phyloP scores from a whole-genome alignment of 1,284 basidiomycete species.

The Puccinia polysora region DNA sequence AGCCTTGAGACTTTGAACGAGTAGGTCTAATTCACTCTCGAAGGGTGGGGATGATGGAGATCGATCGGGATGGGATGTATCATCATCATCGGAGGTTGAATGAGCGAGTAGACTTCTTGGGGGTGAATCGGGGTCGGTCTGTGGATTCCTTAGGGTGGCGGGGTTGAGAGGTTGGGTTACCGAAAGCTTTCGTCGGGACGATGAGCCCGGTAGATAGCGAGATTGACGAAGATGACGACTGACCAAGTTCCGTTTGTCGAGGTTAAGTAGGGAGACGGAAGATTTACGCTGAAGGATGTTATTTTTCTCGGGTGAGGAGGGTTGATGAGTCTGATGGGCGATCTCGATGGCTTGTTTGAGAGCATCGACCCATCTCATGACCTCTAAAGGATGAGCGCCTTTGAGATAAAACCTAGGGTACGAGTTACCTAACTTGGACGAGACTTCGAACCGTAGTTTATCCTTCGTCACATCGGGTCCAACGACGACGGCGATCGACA shows the following conservation, averaged over 20 bases:
- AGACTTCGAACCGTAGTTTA: constrained; percentile 75
- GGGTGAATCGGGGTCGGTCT: constrained; percentile 24
- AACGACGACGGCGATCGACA: constrained; percentile 68
- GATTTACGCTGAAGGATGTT: neutral
- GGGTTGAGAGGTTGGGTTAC: neutral
- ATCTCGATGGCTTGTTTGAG: constrained; percentile 67
- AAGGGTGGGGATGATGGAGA: constrained; percentile 58
- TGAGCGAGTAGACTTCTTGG: constrained; percentile 19
- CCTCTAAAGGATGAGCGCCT: constrained; percentile 82
- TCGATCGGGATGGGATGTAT: constrained; percentile 45
- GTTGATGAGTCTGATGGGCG: neutral
- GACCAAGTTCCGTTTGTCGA: constrained; percentile 8
- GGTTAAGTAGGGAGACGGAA: neutral
- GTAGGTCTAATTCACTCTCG: constrained; percentile 64
- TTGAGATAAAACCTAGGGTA: constrained; percentile 74
- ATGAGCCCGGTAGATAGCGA: neutral
- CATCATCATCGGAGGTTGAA: constrained; percentile 27
- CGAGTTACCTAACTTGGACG: constrained; percentile 56
- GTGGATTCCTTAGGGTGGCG: no score
- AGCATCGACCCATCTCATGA: constrained; percentile 76
- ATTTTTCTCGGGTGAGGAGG: constrained; percentile 54
- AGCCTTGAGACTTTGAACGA: constrained; percentile 69
- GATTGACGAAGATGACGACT: constrained; percentile 16
- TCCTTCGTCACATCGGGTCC: constrained; percentile 56
- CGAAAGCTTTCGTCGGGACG: neutral